Evolutionary conservation across 106 monocot species (phyloP), one percentile per base, ranked within the genome.

Genomic region (Xerophyta viscosa): DNA sequence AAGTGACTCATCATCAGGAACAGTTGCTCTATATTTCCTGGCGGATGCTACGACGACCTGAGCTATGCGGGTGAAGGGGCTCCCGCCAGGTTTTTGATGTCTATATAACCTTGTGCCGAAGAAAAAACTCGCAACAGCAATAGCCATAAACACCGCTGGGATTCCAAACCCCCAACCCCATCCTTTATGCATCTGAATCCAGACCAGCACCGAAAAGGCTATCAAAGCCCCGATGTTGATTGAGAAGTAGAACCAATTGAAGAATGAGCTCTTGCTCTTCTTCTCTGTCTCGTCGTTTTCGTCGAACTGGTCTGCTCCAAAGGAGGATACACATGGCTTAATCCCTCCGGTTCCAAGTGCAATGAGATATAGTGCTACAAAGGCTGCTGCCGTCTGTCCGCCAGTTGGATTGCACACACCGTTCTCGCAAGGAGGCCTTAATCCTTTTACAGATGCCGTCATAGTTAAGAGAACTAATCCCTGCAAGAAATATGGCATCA

Each of bases 211-310:
- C 22, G 68, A 58, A 6, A 68, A 63, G 24, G 75, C 75, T 46
- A 75, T 23, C 3, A 75, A 56, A 3, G 67, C 74, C 29, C 74
- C 74, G 18, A 74, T 64, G 56, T 75, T 75, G 41, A 75, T 69
- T 4, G 75, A 69, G 20, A 75, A 64, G 58, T 75, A 75, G 63
- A 75, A 75, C 75, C 75, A 75, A 29, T 75, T 75, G 58, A 75
- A 75, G 68, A 75, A 75, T 0, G 75, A 75, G 18, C 58, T 68
- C 63, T 75, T 75, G 49, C 75, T 75, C 41, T 63, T 68, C 75
- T 75, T 75, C 44, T 75, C 75, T n/a, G 49, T 36, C 20, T 52
- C 57, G 24, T 75, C 68, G 2, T 61, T 46, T 19, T 69, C 75
- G 47, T 75, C 75, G 30, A 75, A 75, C 30, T 69, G 75, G 56